A percentile compares a stretch with the other conserved stretches of the same genome.
Conservation (phyloP, 2,329 filamentous ascomycete genomes). For the Sclerotinia sclerotiorum region DNA sequence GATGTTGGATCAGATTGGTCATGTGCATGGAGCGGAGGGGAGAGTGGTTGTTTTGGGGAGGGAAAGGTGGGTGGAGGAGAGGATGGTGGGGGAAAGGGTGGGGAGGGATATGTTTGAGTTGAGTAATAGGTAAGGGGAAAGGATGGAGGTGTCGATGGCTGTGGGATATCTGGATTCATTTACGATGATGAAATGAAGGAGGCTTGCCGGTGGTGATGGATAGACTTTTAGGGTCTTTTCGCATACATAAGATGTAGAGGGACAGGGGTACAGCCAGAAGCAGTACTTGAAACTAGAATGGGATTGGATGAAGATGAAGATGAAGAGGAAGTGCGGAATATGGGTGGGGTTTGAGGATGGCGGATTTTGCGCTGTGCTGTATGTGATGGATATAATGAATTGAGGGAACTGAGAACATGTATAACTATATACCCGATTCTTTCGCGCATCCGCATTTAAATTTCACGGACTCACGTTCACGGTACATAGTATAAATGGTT, state of each 20-base stretch:
- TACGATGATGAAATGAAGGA: background rate
- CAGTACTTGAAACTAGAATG: too few species aligned
- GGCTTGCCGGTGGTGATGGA: background rate
- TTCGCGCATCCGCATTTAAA: background rate
- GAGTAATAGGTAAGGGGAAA: too few species aligned
- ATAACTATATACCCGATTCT: background rate
- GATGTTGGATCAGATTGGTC: slow-evolving; percentile 29
- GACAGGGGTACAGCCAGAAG: too few species aligned
- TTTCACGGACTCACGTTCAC: background rate
- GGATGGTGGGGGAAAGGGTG: background rate
- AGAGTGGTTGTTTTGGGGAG: slow-evolving; percentile 26
- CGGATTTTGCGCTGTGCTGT: background rate
- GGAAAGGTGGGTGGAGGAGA: background rate
- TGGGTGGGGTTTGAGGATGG: too few species aligned
- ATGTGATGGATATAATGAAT: background rate
- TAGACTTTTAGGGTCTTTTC: background rate
- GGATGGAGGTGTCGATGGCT: too few species aligned
- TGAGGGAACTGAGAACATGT: background rate
- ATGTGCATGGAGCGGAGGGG: slow-evolving; percentile 32
- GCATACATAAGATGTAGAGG: background rate
- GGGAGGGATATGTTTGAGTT: background rate
- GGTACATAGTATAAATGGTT: background rate
- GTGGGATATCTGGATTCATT: background rate
- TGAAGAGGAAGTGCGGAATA: too few species aligned
- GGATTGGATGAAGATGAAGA: too few species aligned